A percentile compares a stretch with the other conserved stretches of the same genome.
Evolutionary conservation across 805 yeast genomes (phyloP).

Genomic region (Jamesozyma lodderae): DNA sequence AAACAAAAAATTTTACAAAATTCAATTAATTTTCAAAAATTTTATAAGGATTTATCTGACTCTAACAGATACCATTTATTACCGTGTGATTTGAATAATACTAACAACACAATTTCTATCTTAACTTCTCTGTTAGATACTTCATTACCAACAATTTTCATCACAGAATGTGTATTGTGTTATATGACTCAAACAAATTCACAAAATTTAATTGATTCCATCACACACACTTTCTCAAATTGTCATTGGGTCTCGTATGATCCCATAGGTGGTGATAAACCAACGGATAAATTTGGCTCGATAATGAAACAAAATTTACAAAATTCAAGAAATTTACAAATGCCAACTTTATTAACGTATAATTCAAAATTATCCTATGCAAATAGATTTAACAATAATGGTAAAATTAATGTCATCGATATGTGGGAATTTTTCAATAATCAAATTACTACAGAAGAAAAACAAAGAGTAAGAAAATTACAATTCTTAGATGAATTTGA

Average conservation of each 20-base stretch:
- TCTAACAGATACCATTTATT: conserved; percentile 23
- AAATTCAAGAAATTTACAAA: conserved; percentile 39
- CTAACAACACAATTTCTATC: conserved; percentile 16
- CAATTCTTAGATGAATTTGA: conserved; percentile 55
- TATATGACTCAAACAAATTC: conserved; percentile 39
- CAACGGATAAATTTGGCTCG: conserved; percentile 36
- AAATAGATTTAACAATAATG: conserved; percentile 6
- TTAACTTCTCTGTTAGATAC: conserved; percentile 6
- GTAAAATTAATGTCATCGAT: conserved; percentile 8
- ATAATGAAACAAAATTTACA: conserved; percentile 46
- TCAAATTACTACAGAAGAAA: conserved; percentile 33
- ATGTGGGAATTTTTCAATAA: conserved; percentile 30
- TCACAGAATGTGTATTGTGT: conserved; percentile 54
- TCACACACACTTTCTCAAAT: conserved; percentile 22
- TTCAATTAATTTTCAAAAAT: conserved; percentile 6
- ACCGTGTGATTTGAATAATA: conserved; percentile 31
- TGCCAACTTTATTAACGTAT: conserved; percentile 33
- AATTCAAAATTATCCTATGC: conserved; percentile 31
- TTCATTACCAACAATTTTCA: conserved; percentile 38
- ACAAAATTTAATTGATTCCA: conserved; percentile 29
- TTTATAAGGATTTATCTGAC: conserved; percentile 3
- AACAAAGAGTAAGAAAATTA: conserved; percentile 34
- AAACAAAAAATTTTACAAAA: conserved; percentile 28
- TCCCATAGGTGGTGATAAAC: conserved; percentile 47
- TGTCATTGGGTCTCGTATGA: conserved; percentile 40